These are phyloP conservation scores for Gossypium davidsonii DNA, from an alignment of 441 rosid species.

Conservation along the genomic window DNA sequence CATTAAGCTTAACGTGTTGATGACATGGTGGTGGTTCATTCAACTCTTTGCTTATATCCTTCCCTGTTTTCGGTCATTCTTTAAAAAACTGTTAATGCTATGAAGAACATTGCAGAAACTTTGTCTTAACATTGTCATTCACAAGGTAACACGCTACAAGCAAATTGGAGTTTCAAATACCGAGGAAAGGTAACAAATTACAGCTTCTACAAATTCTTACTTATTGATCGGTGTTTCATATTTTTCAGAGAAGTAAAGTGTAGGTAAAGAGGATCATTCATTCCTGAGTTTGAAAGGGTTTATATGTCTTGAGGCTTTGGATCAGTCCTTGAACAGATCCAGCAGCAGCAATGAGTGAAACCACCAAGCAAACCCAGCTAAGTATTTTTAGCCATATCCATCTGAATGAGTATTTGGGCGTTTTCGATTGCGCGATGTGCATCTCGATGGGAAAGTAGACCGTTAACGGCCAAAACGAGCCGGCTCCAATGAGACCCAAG, in stretches of 20 bases:
- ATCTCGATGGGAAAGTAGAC: constrained; percentile 79
- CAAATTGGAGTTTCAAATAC: constrained; percentile 6
- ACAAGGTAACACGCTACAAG: constrained; percentile 9
- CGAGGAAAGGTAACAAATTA: constrained; percentile 4
- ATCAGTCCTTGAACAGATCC: constrained; percentile 74
- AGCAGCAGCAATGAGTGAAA: constrained; percentile 59
- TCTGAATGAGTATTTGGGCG: constrained; percentile 41
- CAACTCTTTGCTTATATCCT: background rate
- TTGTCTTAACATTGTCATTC: background rate
- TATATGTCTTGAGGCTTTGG: constrained; percentile 50
- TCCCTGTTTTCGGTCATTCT: background rate
- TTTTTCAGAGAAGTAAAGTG: constrained; percentile 5
- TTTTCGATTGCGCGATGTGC: constrained; percentile 56
- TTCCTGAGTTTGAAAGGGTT: constrained; percentile 53
- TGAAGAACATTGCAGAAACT: background rate
- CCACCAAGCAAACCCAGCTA: constrained; percentile 44
- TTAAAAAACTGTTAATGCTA: background rate
- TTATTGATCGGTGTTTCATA: constrained; percentile 8
- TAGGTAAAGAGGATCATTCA: constrained; percentile 6
- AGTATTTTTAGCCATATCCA: constrained; percentile 71
- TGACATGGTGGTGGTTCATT: background rate
- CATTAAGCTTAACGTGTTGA: too few species aligned
- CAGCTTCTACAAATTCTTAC: background rate
- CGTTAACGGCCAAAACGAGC: constrained; percentile 72
- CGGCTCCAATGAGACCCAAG: constrained; percentile 71